phyloP scores from a whole-genome alignment of 2,329 filamentous ascomycete genomes.

The Trichoderma atrobrunneum region DNA sequence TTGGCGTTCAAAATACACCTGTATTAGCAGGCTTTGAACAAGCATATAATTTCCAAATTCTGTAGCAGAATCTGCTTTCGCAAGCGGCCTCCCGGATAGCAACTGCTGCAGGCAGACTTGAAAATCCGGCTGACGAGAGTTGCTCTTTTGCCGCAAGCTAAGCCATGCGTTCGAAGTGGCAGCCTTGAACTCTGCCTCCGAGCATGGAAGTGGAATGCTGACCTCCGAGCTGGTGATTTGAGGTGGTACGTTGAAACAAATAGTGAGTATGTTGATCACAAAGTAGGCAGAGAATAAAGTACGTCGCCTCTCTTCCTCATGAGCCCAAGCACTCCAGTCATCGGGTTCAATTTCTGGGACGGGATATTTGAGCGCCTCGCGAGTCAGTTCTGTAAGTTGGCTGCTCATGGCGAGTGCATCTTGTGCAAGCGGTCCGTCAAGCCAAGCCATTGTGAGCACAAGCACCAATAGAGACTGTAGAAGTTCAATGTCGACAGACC shows the following conservation, averaged over 20 bases:
- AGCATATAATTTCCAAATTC: background rate
- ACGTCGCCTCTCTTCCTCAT: background rate
- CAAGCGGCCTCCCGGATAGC: background rate
- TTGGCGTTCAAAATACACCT: background rate
- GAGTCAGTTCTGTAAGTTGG: background rate
- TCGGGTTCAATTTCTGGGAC: background rate
- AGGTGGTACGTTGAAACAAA: background rate
- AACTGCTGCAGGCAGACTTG: background rate
- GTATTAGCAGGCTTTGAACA: background rate
- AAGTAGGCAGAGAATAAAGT: background rate
- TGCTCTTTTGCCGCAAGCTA: background rate
- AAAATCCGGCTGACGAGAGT: background rate
- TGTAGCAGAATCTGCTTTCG: background rate
- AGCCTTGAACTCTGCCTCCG: background rate
- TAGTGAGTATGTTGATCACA: background rate
- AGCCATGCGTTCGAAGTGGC: background rate
- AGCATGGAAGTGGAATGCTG: background rate
- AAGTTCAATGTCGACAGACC: background rate
- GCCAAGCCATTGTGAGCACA: background rate
- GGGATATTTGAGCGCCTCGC: background rate
- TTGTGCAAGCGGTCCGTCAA: background rate
- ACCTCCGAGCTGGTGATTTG: background rate
- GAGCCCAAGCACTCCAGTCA: background rate
- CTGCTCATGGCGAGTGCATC: background rate
- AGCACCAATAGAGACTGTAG: background rate